Evolutionary conservation across 1,284 basidiomycete genomes (phyloP).

Genomic region (Marasmius sp.): DNA sequence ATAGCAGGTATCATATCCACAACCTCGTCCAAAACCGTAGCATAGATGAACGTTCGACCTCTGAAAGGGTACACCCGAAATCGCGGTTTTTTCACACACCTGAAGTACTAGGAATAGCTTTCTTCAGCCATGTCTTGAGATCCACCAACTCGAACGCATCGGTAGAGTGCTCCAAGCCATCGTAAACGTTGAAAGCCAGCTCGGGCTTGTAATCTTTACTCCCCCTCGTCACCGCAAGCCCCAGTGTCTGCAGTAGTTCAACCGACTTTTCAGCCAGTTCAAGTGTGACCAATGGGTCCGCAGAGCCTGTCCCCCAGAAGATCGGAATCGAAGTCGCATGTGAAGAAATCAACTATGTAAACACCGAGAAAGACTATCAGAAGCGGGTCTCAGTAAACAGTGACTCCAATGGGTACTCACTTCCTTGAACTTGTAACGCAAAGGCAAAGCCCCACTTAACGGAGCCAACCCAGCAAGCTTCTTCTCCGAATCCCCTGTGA

Average conservation of each 20-base stretch:
- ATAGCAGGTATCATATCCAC: too few relatives aligned
- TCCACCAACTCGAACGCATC: conserved; percentile 63
- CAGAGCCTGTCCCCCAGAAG: conserved; percentile 85
- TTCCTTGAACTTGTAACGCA: conserved; percentile 61
- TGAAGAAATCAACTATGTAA: conserved; percentile 52
- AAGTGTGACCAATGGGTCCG: conserved; percentile 70
- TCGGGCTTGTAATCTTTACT: conserved; percentile 31
- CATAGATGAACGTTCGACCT: too few relatives aligned
- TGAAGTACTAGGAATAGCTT: conserved; percentile 36
- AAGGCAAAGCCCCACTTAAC: conserved; percentile 77
- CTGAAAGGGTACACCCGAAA: too few relatives aligned
- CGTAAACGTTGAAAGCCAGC: conserved; percentile 59
- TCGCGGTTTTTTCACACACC: not conserved
- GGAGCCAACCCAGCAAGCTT: conserved; percentile 73
- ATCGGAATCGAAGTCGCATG: conserved; percentile 64
- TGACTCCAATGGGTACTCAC: too few relatives aligned
- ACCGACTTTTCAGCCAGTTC: conserved; percentile 47
- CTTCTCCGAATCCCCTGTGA: conserved; percentile 53
- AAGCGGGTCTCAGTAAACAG: conserved; percentile 3
- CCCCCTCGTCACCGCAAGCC: conserved; percentile 36
- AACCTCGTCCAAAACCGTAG: too few relatives aligned
- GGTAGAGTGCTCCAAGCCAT: conserved; percentile 62
- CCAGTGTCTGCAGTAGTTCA: conserved; percentile 51
- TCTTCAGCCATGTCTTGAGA: conserved; percentile 61
- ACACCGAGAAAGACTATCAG: not conserved